Evolutionary conservation across 352 stramenopile genomes (phyloP).

Genomic region (Phytophthora kernoviae): DNA sequence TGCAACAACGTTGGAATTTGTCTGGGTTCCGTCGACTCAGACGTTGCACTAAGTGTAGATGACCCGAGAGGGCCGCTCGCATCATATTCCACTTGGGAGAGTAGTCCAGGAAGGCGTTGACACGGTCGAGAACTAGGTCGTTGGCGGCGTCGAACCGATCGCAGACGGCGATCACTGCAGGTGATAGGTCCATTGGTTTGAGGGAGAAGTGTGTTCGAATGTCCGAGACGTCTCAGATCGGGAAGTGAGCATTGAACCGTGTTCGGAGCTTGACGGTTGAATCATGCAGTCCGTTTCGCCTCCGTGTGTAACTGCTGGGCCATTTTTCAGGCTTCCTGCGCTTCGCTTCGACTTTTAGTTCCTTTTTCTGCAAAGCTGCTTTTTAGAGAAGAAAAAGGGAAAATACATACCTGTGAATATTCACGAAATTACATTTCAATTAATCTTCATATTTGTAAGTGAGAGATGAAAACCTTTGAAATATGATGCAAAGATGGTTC

Average conservation of each 20-base stretch:
- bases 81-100: slow-evolving; percentile 60
- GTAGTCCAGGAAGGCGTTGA: slow-evolving; percentile 63
- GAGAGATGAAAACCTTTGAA: no score
- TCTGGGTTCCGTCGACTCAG: slow-evolving; percentile 40
- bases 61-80: slow-evolving; percentile 52
- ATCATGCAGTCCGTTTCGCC: slow-evolving; percentile 4
- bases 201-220: neutral
- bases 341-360: neutral
- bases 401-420: neutral
- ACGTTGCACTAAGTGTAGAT: slow-evolving; percentile 53
- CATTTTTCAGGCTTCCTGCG: neutral
- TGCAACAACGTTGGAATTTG: slow-evolving; percentile 54
- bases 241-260: slow-evolving; percentile 14
- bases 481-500: no score
- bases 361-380: neutral
- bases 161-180: slow-evolving; percentile 54
- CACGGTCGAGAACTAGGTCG: slow-evolving; percentile 51
- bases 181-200: slow-evolving; percentile 36
- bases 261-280: slow-evolving; percentile 4
- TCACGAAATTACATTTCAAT: no score
- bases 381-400: neutral
- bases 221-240: slow-evolving; percentile 9
- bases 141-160: slow-evolving; percentile 44
- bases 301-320: slow-evolving; percentile 1
- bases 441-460: no score